phyloP scores from a whole-genome alignment of 2,329 filamentous ascomycete genomes.

The Ambrosiella xylebori region DNA sequence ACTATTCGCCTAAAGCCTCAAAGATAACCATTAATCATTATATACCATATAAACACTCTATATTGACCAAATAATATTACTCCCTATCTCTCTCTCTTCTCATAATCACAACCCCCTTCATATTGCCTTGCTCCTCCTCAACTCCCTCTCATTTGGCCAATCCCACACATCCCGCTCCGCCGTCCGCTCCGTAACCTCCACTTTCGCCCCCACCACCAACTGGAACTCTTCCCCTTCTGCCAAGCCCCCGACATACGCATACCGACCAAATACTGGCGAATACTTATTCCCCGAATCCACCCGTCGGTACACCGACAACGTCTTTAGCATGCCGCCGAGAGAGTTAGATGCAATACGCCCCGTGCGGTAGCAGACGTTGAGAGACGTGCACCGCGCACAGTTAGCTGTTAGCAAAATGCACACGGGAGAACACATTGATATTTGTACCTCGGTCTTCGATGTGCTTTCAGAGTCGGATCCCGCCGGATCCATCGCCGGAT shows the following conservation, averaged over 20 bases:
- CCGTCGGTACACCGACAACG: conserved; percentile 50
- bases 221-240: conserved; percentile 13
- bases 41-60: no score
- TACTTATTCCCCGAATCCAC: conserved; percentile 53
- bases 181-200: conserved; percentile 33
- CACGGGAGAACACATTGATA: neutral
- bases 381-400: conserved; percentile 48
- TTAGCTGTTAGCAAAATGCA: conserved; percentile 48
- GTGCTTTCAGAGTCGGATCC: conserved; percentile 10
- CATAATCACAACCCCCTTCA: no score
- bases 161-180: conserved; percentile 35
- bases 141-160: conserved; percentile 23
- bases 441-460: no score
- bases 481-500: neutral
- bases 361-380: conserved; percentile 55
- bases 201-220: conserved; percentile 38
- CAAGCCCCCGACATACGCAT: conserved; percentile 38
- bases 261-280: conserved; percentile 55
- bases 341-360: conserved; percentile 41
- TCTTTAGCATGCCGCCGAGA: conserved; percentile 46
- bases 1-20: no score
- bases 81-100: no score
- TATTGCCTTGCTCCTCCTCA: neutral
- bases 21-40: no score
- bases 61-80: no score